A percentile compares a stretch with the other conserved stretches of the same genome.
Evolutionary conservation across 2,329 filamentous ascomycete genomes (phyloP).

Genomic region (Kalmusia sp.): DNA sequence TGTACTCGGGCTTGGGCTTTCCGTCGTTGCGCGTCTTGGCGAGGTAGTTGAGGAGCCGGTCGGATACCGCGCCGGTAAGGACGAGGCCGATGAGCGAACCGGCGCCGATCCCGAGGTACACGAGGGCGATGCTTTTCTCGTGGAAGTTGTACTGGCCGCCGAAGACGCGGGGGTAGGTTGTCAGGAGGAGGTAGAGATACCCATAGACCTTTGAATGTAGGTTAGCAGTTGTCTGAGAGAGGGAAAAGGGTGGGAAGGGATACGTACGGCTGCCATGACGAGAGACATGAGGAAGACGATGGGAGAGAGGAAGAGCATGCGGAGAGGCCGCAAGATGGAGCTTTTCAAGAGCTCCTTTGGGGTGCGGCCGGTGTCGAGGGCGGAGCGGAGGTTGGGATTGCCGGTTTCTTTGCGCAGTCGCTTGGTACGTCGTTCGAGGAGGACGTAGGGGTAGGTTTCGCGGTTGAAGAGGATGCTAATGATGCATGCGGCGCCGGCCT

Average conservation of each 20-base stretch:
- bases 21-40: conserved; percentile 2
- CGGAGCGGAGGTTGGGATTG: conserved; percentile 39
- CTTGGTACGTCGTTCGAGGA: conserved; percentile 42
- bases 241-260: not conserved
- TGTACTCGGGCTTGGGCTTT: conserved; percentile 7
- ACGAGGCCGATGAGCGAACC: conserved; percentile 24
- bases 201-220: conserved; percentile 25
- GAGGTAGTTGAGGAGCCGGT: not conserved
- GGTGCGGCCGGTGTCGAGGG: conserved; percentile 13
- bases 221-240: not conserved
- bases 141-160: conserved; percentile 15
- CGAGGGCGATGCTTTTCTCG: conserved; percentile 18
- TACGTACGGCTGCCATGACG: not conserved
- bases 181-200: conserved; percentile 27
- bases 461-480: conserved; percentile 30
- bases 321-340: conserved; percentile 32
- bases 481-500: conserved; percentile 1
- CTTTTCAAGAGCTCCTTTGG: conserved; percentile 1
- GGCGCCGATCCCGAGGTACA: conserved; percentile 15
- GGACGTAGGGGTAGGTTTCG: conserved; percentile 29
- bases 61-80: conserved; percentile 10
- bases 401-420: conserved; percentile 32
- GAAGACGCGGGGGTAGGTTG: conserved; percentile 26
- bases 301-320: conserved; percentile 30
- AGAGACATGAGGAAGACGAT: conserved; percentile 26